These are phyloP conservation scores for Eucalyptus melliodora DNA, from an alignment of 345 rosid species.

Conservation along the genomic window DNA sequence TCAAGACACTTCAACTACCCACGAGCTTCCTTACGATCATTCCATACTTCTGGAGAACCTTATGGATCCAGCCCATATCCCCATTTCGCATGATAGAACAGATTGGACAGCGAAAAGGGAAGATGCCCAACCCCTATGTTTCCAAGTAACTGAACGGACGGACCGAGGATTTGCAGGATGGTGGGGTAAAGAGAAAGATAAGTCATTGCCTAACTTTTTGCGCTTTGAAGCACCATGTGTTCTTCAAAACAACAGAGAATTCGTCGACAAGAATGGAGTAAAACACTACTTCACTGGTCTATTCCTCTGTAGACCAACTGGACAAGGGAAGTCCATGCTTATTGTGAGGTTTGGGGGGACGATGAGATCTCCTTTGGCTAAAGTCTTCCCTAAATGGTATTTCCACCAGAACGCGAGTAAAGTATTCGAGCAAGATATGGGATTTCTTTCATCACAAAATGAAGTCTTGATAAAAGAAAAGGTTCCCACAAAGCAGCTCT, in stretches of 20 bases:
- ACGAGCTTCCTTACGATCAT: conserved; percentile 93
- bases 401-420: conserved; percentile 79
- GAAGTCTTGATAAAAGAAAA: conserved; percentile 72
- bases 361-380: conserved; percentile 29
- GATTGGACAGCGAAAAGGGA: conserved; percentile 86
- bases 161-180: conserved; percentile 80
- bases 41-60: conserved; percentile 92
- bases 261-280: conserved; percentile 47
- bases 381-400: conserved; percentile 68
- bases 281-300: conserved; percentile 65
- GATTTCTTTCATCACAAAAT: conserved; percentile 82
- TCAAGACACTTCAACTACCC: conserved; percentile 56
- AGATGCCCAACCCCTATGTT: conserved; percentile 72
- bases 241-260: conserved; percentile 60
- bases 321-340: conserved; percentile 96
- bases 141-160: conserved; percentile 61
- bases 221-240: conserved; percentile 82
- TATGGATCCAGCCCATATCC: conserved; percentile 97
- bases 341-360: conserved; percentile 82
- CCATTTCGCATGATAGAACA: conserved; percentile 87
- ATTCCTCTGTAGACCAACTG: conserved; percentile 90
- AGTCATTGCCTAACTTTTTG: conserved; percentile 29
- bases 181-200: conserved; percentile 77
- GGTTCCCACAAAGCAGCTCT: conserved; percentile 74
- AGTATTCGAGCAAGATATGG: conserved; percentile 96